Evolutionary conservation across 208 protist species (phyloP).

Genomic region (Crithidia sp.): DNA sequence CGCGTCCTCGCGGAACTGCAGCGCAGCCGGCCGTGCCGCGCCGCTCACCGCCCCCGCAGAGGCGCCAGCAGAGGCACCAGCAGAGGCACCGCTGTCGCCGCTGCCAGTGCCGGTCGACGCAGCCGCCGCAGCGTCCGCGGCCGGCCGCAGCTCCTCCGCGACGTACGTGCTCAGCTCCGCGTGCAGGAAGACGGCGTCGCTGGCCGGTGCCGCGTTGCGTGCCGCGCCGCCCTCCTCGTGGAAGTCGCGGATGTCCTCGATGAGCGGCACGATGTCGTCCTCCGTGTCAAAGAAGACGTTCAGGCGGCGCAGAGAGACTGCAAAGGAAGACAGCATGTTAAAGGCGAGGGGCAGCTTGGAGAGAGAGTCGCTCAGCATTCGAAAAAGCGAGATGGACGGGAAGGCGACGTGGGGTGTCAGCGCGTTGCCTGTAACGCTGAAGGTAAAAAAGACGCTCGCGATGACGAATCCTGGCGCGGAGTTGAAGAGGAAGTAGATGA

Average conservation of each 20-base stretch:
- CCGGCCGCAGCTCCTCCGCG: too few relatives aligned
- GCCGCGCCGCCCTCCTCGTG: not conserved
- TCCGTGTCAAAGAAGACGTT: not conserved
- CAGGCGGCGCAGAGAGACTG: not conserved
- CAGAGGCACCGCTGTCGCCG: not conserved
- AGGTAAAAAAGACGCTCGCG: constrained; percentile 51
- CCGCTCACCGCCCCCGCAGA: not conserved
- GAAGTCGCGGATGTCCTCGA: constrained; percentile 29
- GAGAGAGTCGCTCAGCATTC: constrained; percentile 77
- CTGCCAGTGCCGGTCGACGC: too few relatives aligned
- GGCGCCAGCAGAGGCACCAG: not conserved
- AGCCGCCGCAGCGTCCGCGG: too few relatives aligned
- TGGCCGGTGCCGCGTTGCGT: not conserved
- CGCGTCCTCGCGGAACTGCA: not conserved
- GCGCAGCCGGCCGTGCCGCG: not conserved
- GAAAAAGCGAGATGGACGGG: constrained; percentile 82
- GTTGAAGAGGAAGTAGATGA: constrained; percentile 46
- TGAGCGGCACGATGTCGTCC: constrained; percentile 14
- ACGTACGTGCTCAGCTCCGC: not conserved
- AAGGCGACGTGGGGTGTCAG: constrained; percentile 87
- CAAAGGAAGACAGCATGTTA: not conserved
- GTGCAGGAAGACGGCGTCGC: not conserved
- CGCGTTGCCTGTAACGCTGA: constrained; percentile 41
- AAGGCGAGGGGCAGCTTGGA: constrained; percentile 67
- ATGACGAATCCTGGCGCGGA: constrained; percentile 63